These are phyloP conservation scores for Leccinum disarticulatum DNA, from an alignment of 768 basidiomycete species.

Conservation along the genomic window DNA sequence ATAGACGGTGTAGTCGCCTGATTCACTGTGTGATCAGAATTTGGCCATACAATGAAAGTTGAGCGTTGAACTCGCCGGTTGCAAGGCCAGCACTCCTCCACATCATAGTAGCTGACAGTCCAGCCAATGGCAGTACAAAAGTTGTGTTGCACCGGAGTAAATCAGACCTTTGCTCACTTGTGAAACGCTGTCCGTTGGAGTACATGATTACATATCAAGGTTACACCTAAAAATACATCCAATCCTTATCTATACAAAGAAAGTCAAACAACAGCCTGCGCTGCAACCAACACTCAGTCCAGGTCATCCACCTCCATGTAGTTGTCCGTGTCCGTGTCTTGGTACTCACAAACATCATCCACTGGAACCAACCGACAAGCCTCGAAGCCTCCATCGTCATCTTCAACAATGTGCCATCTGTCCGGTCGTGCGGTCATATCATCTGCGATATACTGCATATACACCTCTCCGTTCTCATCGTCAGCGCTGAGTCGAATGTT, in stretches of 20 bases:
- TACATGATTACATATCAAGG: not conserved
- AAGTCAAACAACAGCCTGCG: not conserved
- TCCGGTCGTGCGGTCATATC: constrained; percentile 47
- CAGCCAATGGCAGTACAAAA: not conserved
- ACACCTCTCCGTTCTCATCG: constrained; percentile 41
- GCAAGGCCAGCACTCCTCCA: not conserved
- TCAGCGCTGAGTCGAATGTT: constrained; percentile 51
- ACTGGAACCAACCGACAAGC: constrained; percentile 41
- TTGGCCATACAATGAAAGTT: not conserved
- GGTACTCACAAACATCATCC: constrained; percentile 35
- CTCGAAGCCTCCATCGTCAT: constrained; percentile 41
- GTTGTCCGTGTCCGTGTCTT: constrained; percentile 40
- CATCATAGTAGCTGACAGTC: not conserved
- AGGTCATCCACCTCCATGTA: constrained; percentile 33
- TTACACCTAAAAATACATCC: constrained; percentile 12
- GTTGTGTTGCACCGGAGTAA: not conserved
- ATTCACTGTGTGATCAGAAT: not conserved
- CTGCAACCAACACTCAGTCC: constrained; percentile 5
- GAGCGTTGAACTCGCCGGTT: not conserved
- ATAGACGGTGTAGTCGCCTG: not conserved
- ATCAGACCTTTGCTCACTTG: not conserved
- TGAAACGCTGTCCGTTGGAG: not conserved
- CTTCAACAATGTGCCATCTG: constrained; percentile 38
- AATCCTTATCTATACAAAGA: not conserved
- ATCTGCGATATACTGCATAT: constrained; percentile 39